A percentile compares a stretch with the other conserved stretches of the same genome.
phyloP scores from a whole-genome alignment of 768 basidiomycete species.

The Pisolithus albus region DNA sequence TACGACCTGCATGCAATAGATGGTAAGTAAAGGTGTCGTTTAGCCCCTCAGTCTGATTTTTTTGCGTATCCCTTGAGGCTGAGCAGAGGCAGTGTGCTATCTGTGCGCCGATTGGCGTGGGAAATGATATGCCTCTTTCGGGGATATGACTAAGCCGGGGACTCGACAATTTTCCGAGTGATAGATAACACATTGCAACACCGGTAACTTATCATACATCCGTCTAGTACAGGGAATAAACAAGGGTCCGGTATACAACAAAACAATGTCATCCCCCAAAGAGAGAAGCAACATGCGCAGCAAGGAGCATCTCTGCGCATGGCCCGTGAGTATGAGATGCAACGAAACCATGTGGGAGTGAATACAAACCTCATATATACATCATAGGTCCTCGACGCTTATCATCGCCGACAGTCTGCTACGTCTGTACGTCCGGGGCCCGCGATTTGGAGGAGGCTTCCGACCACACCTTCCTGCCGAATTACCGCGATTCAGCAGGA shows the following conservation, averaged over 20 bases:
- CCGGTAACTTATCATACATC: background rate
- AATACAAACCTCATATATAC: constrained; percentile 11
- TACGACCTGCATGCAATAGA: constrained; percentile 9
- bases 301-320: too few relatives aligned
- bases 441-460: constrained; percentile 27
- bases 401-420: constrained; percentile 48
- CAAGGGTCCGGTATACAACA: background rate
- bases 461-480: constrained; percentile 48
- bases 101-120: constrained; percentile 19
- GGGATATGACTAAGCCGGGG: background rate
- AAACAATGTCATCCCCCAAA: too few relatives aligned
- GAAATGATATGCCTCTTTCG: background rate
- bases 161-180: background rate
- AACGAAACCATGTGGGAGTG: too few relatives aligned
- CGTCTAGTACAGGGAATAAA: background rate
- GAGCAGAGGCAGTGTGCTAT: constrained; percentile 24
- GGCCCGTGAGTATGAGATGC: too few relatives aligned
- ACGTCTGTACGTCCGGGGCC: constrained; percentile 40
- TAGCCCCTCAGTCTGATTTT: background rate
- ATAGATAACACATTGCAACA: background rate
- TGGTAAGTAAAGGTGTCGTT: background rate
- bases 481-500: constrained; percentile 48
- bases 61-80: constrained; percentile 1
- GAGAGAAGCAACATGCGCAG: background rate
- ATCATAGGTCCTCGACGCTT: constrained; percentile 33